A percentile compares a stretch with the other conserved stretches of the same genome.
phyloP scores from a whole-genome alignment of 129 eudicot species.

The Tagetes patula region DNA sequence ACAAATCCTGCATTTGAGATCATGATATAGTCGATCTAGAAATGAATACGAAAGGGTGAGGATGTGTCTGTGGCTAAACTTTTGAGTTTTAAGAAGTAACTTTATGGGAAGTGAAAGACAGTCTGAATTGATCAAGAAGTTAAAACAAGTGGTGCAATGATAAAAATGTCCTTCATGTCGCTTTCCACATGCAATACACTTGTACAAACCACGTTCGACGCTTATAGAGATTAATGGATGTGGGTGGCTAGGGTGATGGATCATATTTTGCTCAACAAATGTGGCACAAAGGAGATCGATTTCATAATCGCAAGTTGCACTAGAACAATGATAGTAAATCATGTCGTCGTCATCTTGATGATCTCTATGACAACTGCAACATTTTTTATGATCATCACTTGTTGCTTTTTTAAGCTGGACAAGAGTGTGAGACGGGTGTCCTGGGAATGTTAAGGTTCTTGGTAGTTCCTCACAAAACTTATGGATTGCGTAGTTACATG shows the following conservation, averaged over 20 bases:
- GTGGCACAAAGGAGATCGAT: slow-evolving; percentile 19
- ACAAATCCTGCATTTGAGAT: slow-evolving; percentile 10
- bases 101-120: slow-evolving; percentile 18
- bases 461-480: background rate
- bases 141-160: slow-evolving; percentile 12
- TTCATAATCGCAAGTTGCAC: background rate
- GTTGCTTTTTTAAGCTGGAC: background rate
- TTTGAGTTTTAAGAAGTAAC: background rate
- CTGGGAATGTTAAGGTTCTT: slow-evolving; percentile 4
- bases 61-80: background rate
- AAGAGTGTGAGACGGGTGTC: slow-evolving; percentile 14
- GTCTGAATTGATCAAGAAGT: background rate
- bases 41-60: slow-evolving; percentile 12
- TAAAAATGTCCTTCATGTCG: slow-evolving; percentile 2
- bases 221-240: background rate
- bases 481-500: slow-evolving; percentile 4
- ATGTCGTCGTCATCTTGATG: background rate
- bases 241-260: background rate
- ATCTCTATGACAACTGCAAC: background rate
- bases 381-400: background rate
- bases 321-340: slow-evolving; percentile 10
- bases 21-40: slow-evolving; percentile 1
- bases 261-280: slow-evolving; percentile 9
- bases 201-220: background rate
- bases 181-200: background rate